Evolutionary conservation across 106 monocot species (phyloP).

Genomic region (Phalaenopsis aphrodite): DNA sequence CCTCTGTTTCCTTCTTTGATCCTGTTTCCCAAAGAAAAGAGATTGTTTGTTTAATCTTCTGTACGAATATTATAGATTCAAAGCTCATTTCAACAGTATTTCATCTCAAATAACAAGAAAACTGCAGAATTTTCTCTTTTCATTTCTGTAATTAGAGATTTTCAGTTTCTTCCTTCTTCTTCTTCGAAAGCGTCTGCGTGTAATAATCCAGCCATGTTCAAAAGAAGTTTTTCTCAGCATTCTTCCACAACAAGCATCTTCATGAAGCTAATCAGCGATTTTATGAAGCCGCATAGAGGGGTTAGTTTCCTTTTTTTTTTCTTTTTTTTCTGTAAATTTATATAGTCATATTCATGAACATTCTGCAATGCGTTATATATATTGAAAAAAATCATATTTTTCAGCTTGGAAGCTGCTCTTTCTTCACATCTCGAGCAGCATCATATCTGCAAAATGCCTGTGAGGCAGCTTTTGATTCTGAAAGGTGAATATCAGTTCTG

Average conservation of each 20-base stretch:
- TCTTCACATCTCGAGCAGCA: slow-evolving; percentile 7
- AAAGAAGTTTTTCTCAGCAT: background rate
- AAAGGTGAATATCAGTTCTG: slow-evolving; percentile 1
- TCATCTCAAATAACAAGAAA: background rate
- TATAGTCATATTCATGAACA: background rate
- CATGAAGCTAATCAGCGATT: background rate
- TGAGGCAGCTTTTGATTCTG: background rate
- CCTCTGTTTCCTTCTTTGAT: background rate
- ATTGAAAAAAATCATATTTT: background rate
- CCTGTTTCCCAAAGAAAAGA: background rate
- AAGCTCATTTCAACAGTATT: background rate
- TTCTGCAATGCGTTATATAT: background rate
- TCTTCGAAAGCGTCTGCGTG: background rate
- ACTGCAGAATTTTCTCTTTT: background rate
- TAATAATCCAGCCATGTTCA: background rate
- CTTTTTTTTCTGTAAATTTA: background rate
- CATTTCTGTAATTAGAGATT: background rate
- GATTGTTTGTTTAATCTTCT: background rate
- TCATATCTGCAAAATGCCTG: slow-evolving; percentile 12
- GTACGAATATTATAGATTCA: background rate
- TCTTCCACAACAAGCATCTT: background rate
- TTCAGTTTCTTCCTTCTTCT: background rate
- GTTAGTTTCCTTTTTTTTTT: background rate
- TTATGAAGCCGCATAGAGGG: background rate
- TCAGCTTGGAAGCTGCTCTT: slow-evolving; percentile 12